These are phyloP conservation scores for Colletotrichum tabaci DNA, from an alignment of 2,329 filamentous ascomycete species.

Conservation along the genomic window DNA sequence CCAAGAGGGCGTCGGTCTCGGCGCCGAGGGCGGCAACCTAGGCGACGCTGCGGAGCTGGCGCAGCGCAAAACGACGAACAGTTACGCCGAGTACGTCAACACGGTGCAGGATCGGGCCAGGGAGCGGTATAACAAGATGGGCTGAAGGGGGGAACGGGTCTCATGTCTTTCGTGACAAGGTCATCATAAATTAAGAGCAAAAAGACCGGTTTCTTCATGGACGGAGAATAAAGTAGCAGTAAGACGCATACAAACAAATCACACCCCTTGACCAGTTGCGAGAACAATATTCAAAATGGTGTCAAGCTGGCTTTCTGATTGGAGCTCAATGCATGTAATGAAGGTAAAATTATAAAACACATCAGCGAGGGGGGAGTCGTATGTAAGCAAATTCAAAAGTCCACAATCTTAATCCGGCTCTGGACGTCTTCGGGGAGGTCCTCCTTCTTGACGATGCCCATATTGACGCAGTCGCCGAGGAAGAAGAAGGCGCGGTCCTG, in stretches of 20 bases:
- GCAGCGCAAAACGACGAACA: constrained; percentile 71
- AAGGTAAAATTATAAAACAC: neutral
- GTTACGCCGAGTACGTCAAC: constrained; percentile 74
- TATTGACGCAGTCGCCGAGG: constrained; percentile 87
- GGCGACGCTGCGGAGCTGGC: constrained; percentile 78
- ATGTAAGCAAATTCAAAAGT: constrained; percentile 63
- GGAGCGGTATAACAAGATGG: constrained; percentile 74
- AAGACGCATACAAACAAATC: neutral
- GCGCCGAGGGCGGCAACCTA: constrained; percentile 77
- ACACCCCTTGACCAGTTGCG: too few relatives aligned
- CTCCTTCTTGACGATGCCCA: constrained; percentile 82
- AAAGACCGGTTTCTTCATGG: neutral
- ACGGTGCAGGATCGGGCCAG: constrained; percentile 77
- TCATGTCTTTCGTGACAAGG: too few relatives aligned
- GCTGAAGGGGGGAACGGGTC: neutral
- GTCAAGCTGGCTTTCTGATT: too few relatives aligned
- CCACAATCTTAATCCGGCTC: constrained; percentile 77
- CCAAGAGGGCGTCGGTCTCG: constrained; percentile 77
- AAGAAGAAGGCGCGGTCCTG: constrained; percentile 94
- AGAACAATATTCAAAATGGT: too few relatives aligned
- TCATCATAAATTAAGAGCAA: too few relatives aligned
- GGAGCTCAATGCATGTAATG: neutral
- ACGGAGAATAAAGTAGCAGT: neutral
- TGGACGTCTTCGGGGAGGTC: constrained; percentile 82
- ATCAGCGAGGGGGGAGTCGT: neutral